Evolutionary conservation across 495 filamentous ascomycete genomes (phyloP), one percentile per base, ranked within the genome.

Genomic region (Xylaria palmicola): DNA sequence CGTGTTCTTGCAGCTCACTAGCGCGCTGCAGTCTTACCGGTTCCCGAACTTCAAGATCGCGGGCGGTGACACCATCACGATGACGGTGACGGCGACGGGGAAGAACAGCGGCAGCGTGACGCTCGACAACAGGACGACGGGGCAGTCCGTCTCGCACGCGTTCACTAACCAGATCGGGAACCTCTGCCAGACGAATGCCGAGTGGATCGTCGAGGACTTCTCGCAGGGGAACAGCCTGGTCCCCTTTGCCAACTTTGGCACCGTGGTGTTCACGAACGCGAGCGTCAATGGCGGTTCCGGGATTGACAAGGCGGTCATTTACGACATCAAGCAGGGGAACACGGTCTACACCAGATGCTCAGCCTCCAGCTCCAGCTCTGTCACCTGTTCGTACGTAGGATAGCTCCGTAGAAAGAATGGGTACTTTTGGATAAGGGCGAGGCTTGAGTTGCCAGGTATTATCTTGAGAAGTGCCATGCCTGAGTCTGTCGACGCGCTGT

Each of bases 201-300:
- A 88, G 59, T 88, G 84, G 85, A 86, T 88, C 56, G 82, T 88
- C 27, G 85, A 88, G 74, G 85, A 87, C 56, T 87, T 83, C 63
- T 74, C 81, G 56, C 66, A 73, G 2, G 79, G 79, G 22, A 68
- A 67, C 49, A 58, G 60, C 45, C 72, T 80, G 59, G 84, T 87
- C 0, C 73, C 77, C 5, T 73, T 88, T 62, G 83, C 77, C 15
- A 72, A 86, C 66, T 86, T 86, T 65, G 77, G 77, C 39, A 71
- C 67, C 3, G 74, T 87, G 6, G 69, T 62, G 20, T 87, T 87
- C 59, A 79, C 72, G 9, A 76, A 77, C 27, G 66, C 67, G 20
- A 62, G 62, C 6, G 72, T 76, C 45, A 74, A 74, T 26, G 70
- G 68, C 6, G 73, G 71, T 10, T 56, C 56, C 45, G 78, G 77